Evolutionary conservation across 1,284 basidiomycete genomes (phyloP), one percentile per base, ranked within the genome.

Genomic region (Chondrostereum purpureum): DNA sequence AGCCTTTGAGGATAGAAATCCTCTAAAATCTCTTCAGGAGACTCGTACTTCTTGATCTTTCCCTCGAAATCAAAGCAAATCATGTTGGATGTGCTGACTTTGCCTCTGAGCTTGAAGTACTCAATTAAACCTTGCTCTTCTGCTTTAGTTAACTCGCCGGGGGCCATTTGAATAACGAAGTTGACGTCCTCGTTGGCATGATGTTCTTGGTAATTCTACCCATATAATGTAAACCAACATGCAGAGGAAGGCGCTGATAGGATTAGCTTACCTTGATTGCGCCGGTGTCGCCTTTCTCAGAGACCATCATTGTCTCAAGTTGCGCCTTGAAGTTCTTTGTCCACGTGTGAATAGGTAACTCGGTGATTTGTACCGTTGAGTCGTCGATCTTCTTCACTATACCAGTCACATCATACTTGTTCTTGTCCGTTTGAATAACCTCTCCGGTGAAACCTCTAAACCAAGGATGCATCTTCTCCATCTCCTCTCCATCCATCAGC

Each of bases 11-110:
- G 87, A 64, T 91, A 99, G 63, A 97, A 99, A 43, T 97, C 95
- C 50, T 91, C 83, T 42, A 99, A 65, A 49, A 99, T 92, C 58
- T 94, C 88, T 60, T 98, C 95, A 0, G 96, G 83, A 2, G 84
- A 78, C 16, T 78, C 68, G 64, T 98, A 99, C 68, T 87, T 96
- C 69, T 87, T 92, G 69, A 99, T 97, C 72, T 96, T 97, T 58
- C 92, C 88, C 21, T 95, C 86, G 52, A 91, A 80, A 64, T 98
- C 94, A 65, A 99, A 99, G 64, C 92, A 92, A 6, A 99, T 97
- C 96, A 99, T 98, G 70, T 99, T 99, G 61, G 78, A 78, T 6
- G 92, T 97, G 60, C 76, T 87, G 61, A 98, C 68, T 59, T 92
- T 89, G 36, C 74, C 69, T 3, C 83, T 80, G 43, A 97, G 68